These are phyloP conservation scores for Periconia digitata DNA, from an alignment of 2,329 filamentous ascomycete genomes.

Conservation along the genomic window DNA sequence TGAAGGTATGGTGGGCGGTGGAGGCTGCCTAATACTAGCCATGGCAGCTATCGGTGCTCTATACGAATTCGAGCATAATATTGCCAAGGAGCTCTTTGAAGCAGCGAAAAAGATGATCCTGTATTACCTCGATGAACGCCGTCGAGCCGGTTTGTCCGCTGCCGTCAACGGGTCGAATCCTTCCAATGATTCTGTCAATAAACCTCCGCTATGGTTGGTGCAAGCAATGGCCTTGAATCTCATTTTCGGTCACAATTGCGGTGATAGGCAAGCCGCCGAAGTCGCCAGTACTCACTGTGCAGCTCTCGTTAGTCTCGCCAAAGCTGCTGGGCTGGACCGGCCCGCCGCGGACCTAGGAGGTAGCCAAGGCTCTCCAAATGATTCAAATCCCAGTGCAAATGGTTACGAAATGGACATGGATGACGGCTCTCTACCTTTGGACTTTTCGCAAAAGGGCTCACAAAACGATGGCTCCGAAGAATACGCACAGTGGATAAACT, in stretches of 20 bases:
- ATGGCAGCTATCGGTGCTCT: conserved; percentile 86
- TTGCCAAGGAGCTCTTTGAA: conserved; percentile 85
- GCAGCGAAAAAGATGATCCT: conserved; percentile 95
- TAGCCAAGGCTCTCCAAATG: conserved; percentile 22
- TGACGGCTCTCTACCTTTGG: conserved; percentile 42
- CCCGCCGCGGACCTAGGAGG: conserved; percentile 37
- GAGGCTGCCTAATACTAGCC: conserved; percentile 81
- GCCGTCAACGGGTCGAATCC: conserved; percentile 57
- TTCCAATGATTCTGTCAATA: conserved; percentile 62
- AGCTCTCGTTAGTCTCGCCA: conserved; percentile 84
- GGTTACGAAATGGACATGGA: conserved; percentile 57
- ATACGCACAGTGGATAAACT: conserved; percentile 79
- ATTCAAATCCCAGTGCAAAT: conserved; percentile 47
- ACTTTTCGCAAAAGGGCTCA: conserved; percentile 39
- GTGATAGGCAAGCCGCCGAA: conserved; percentile 85
- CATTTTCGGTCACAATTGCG: conserved; percentile 92
- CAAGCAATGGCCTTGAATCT: conserved; percentile 97
- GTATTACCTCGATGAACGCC: conserved; percentile 85
- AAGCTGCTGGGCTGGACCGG: conserved; percentile 76
- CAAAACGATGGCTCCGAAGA: conserved; percentile 54
- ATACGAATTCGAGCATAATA: conserved; percentile 79
- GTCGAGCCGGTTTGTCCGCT: conserved; percentile 76
- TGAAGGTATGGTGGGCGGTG: conserved; percentile 67
- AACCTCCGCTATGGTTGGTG: conserved; percentile 87
- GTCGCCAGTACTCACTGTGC: conserved; percentile 92